phyloP scores from a whole-genome alignment of 139 green algal genomes.

The Parachlorella kessleri region DNA sequence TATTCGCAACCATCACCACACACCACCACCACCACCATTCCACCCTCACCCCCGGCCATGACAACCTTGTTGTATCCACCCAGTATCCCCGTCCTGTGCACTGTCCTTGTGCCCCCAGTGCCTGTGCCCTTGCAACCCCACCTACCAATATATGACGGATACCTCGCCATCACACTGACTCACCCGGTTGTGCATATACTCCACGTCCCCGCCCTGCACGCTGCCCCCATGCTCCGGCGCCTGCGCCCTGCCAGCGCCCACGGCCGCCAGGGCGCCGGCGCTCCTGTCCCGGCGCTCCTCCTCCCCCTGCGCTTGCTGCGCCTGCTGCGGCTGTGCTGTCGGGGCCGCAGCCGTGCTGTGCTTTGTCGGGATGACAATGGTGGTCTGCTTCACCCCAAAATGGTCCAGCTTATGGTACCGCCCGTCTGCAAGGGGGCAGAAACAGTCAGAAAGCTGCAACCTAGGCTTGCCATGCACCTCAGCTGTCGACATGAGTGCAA shows the following conservation, averaged over 20 bases:
- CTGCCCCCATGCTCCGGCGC: neutral
- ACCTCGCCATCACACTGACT: neutral
- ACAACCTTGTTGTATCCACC: neutral
- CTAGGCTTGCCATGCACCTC: too few relatives aligned
- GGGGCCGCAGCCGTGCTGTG: slow-evolving; percentile 4
- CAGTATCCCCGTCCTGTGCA: neutral
- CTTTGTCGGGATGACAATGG: slow-evolving; percentile 32
- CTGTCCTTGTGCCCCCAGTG: too few relatives aligned
- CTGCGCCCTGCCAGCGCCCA: neutral
- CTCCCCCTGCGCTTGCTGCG: neutral
- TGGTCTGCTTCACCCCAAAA: slow-evolving; percentile 50
- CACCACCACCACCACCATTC: too few relatives aligned
- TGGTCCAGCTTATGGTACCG: slow-evolving; percentile 61
- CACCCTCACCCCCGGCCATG: too few relatives aligned
- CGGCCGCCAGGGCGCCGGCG: neutral
- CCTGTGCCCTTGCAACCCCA: too few relatives aligned
- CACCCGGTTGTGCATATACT: slow-evolving; percentile 33
- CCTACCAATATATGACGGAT: too few relatives aligned
- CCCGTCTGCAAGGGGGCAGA: slow-evolving; percentile 37
- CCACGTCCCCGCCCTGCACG: slow-evolving; percentile 1
- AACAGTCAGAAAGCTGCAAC: too few relatives aligned
- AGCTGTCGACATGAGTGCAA: too few relatives aligned
- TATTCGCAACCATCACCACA: too few relatives aligned
- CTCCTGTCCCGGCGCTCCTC: neutral
- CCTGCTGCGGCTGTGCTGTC: neutral